phyloP scores from a whole-genome alignment of 2,329 filamentous ascomycete genomes.

The Cryphonectria japonica region DNA sequence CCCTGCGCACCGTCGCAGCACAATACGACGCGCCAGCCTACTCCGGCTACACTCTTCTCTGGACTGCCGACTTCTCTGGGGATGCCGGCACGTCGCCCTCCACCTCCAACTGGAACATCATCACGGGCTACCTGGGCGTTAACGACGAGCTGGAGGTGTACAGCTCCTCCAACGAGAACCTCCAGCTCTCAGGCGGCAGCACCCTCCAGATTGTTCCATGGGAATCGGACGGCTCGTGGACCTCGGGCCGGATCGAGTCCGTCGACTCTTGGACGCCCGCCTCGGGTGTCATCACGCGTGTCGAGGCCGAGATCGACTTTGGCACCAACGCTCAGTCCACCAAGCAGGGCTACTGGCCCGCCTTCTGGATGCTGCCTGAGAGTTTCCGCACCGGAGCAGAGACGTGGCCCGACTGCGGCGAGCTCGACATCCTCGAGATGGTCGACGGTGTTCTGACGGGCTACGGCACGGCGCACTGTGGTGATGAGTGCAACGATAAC shows the following conservation, averaged over 20 bases:
- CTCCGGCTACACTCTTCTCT: conserved; percentile 47
- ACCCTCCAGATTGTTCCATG: conserved; percentile 57
- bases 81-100: conserved; percentile 43
- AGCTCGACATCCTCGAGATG: conserved; percentile 56
- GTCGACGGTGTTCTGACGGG: conserved; percentile 51
- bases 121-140: conserved; percentile 47
- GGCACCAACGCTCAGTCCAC: conserved; percentile 42
- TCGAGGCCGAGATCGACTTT: conserved; percentile 51
- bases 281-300: conserved; percentile 45
- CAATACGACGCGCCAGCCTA: conserved; percentile 39
- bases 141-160: conserved; percentile 57
- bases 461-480: conserved; percentile 55
- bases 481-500: conserved; percentile 53
- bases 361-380: conserved; percentile 57
- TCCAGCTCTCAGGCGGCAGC: conserved; percentile 54
- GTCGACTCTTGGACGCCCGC: conserved; percentile 49
- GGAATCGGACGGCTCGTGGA: conserved; percentile 47
- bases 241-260: conserved; percentile 54
- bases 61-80: conserved; percentile 52
- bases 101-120: conserved; percentile 50
- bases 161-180: conserved; percentile 47
- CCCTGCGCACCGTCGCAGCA: neutral
- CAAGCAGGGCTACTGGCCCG: conserved; percentile 57
- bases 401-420: conserved; percentile 53
- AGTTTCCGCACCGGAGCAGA: conserved; percentile 48